Evolutionary conservation across 805 yeast species (phyloP), one percentile per base, ranked within the genome.

Genomic region (Yarrowia deformans): DNA sequence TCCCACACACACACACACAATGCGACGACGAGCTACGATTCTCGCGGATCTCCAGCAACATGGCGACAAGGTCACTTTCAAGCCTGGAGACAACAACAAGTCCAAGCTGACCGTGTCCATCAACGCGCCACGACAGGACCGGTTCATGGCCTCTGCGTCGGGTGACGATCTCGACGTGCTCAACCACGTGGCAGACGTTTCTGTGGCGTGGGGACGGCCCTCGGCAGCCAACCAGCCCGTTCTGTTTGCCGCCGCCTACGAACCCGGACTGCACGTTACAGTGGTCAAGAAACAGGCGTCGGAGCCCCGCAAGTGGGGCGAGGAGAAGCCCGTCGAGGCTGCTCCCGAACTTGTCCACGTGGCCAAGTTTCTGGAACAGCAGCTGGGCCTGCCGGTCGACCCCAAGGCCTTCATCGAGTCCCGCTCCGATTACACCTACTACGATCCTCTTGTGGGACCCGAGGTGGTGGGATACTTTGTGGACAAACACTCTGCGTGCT

Each of bases 121-220:
- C 19, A 60, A 60, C 42, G 66, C 52, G 16, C 66, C 66, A 18
- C 68, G 68, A 18, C 68, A 63, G 8, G 68, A 63, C 23, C 68
- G 56, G 4, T 63, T 63, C 29, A 16, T 52, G 10, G 66, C 42
- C 12, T 14, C 40, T 2, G 66, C 8, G 1, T 60, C 66, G 8
- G 19, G 10, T 42, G 50, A 10, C 29, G 66, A 45, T 29, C 66
- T 60, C 52, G 46, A 34, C 34, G 66, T 60, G 16, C n/a, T 60
- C 34, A 18, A 60, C 42, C 66, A 60, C 42, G 55, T 63, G 14
- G 68, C 55, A 12, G 68, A 63, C 32, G 45, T 63, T 48, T 63
- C 56, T 29, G 56, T 63, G 29, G 13, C 68, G 39, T 63, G 68
- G 68, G 48, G 56, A 9, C 35, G 48, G 10, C 68, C 55, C 8